Base-by-base conservation (phyloP, 202 grass and related monocot genomes). In the Schoenoplectus tabernaemontani region DNA sequence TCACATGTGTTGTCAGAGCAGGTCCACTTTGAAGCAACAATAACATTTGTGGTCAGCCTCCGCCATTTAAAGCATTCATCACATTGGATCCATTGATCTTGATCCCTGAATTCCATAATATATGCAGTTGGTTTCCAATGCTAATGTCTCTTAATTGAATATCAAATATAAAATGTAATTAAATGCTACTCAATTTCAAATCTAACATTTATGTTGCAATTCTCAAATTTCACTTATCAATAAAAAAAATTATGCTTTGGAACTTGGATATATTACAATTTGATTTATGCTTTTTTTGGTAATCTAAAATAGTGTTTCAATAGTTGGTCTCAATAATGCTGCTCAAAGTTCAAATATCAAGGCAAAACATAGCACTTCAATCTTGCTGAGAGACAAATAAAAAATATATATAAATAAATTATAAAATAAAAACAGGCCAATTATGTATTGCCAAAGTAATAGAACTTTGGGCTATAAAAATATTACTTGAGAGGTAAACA, bases 31-130 rank as follows among this genome's bases (percentile, higher is more conserved):
- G 90, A 90, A 38, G 89, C 88, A 87, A 96, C 61, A 88, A 96
- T 87, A 83, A 99, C 80, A 88, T 89, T 88, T 81, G 91, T 83
- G 71, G 96, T 90, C 82, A 99, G 28, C 46, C 88, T 78, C 5
- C 96, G 96, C 96, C 96, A 99, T 89, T 96, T 99, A 64, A 74
- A 91, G 79, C 96, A 99, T 78, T 96, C 92, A 1, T 99, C 92
- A 57, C 96, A 99, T n/a, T 99, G 96, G 76, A 93, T 94, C 96
- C 92, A 99, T 88, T 99, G 96, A 81, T 99, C 92, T 87, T 93
- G 92, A 80, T 99, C 96, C 87, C 96, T 96, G 78, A 61, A 71
- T 8, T 73, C 53, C 63, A 66, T 70, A 78, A 61, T 43, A 34
- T 5, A 83, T 33, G 28, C 26, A 72, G 16, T 36, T 71, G 41